Conservation (phyloP, 2,329 filamentous ascomycete species). For the Venturia asperata region DNA sequence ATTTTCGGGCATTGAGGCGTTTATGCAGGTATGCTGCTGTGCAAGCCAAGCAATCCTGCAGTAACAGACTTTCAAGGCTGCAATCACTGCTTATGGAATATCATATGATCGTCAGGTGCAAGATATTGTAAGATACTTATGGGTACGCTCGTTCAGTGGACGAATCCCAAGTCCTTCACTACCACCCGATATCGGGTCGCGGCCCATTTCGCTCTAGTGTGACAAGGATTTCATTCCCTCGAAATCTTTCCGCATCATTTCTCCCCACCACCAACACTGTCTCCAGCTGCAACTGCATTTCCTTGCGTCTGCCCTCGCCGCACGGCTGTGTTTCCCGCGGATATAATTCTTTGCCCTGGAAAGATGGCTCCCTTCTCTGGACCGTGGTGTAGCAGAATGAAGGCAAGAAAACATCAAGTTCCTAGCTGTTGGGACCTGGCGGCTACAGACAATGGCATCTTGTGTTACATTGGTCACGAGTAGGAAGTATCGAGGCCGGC, state of each 20-base stretch:
- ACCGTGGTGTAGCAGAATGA: not conserved
- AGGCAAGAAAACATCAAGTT: not conserved
- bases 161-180: not conserved
- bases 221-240: not conserved
- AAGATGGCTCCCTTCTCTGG: not conserved
- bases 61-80: no score
- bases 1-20: no score
- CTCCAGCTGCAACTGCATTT: not conserved
- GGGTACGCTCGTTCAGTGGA: no score
- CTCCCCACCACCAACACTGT: not conserved
- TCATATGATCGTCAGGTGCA: no score
- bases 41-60: no score
- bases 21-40: no score
- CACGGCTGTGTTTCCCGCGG: not conserved
- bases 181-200: not conserved
- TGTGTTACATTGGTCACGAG: not conserved
- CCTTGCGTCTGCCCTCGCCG: not conserved
- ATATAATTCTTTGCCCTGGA: not conserved
- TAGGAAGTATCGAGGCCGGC: not conserved
- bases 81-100: no score
- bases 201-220: not conserved
- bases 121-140: no score
- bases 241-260: not conserved
- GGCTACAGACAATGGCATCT: not conserved
- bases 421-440: not conserved